Evolutionary conservation across 441 rosid genomes (phyloP).

Genomic region (Eruca vesicaria): DNA sequence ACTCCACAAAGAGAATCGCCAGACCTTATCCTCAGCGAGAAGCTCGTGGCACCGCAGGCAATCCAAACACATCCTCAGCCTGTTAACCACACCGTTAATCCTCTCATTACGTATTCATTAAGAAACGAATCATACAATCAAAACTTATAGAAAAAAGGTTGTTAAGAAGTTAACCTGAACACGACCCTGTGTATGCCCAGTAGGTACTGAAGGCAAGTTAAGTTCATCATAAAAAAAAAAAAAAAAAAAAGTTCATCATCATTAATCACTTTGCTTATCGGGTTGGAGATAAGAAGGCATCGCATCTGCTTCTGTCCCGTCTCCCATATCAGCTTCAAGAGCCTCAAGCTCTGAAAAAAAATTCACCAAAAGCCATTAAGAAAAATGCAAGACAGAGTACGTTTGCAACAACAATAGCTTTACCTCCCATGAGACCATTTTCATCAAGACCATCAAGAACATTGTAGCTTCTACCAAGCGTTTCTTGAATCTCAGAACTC

Average conservation of each 20-base stretch:
- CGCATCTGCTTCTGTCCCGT: conserved; percentile 76
- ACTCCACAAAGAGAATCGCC: conserved; percentile 2
- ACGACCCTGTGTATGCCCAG: conserved; percentile 57
- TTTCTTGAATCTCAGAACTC: too few relatives aligned
- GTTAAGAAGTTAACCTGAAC: too few relatives aligned
- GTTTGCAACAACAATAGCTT: conserved; percentile 11
- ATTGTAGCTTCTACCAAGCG: too few relatives aligned
- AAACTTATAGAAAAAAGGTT: too few relatives aligned
- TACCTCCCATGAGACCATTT: conserved; percentile 99
- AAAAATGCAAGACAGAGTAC: not conserved
- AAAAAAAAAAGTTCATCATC: too few relatives aligned
- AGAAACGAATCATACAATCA: too few relatives aligned
- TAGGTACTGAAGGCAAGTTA: conserved; percentile 85
- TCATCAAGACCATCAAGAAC: conserved; percentile 98
- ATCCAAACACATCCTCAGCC: conserved; percentile 85
- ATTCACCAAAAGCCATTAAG: conserved; percentile 4
- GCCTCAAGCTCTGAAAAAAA: conserved; percentile 86
- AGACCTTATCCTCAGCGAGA: conserved; percentile 62
- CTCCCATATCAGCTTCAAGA: conserved; percentile 89
- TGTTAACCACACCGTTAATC: conserved; percentile 36
- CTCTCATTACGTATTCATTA: too few relatives aligned
- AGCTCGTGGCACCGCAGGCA: conserved; percentile 87
- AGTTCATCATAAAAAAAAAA: conserved; percentile 72
- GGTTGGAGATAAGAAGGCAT: conserved; percentile 96
- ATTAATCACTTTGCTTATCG: conserved; percentile 61